Evolutionary conservation across 2,329 filamentous ascomycete species (phyloP).

Genomic region (Epichloe hybrida): DNA sequence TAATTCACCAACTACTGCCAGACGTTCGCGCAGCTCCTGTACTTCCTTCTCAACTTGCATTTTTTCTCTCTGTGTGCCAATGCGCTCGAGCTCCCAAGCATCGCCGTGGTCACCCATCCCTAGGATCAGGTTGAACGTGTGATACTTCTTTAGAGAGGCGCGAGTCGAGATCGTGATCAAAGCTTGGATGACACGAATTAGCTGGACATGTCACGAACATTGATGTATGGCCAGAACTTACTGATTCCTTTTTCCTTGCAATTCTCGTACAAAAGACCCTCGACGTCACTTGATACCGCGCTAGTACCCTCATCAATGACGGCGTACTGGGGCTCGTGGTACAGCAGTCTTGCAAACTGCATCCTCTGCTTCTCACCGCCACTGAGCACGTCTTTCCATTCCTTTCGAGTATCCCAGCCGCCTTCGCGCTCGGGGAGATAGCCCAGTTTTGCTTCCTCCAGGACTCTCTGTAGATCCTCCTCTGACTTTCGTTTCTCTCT

Average conservation of each 20-base stretch:
- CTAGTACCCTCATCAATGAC: slow-evolving; percentile 94
- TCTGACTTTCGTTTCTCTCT: slow-evolving; percentile 65
- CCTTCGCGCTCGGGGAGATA: slow-evolving; percentile 88
- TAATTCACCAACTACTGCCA: slow-evolving; percentile 75
- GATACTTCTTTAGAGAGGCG: slow-evolving; percentile 88
- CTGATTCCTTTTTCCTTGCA: slow-evolving; percentile 90
- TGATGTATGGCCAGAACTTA: slow-evolving; percentile 32
- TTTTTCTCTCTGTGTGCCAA: slow-evolving; percentile 87
- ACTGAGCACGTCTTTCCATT: slow-evolving; percentile 97
- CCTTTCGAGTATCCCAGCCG: slow-evolving; percentile 91
- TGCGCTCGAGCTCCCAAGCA: slow-evolving; percentile 85
- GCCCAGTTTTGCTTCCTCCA: slow-evolving; percentile 74
- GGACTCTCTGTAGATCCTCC: slow-evolving; percentile 58
- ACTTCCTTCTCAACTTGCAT: slow-evolving; percentile 86
- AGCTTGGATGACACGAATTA: slow-evolving; percentile 32
- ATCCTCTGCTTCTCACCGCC: slow-evolving; percentile 96
- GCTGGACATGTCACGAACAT: background rate
- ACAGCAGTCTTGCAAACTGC: slow-evolving; percentile 77
- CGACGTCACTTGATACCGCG: slow-evolving; percentile 86
- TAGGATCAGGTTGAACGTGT: slow-evolving; percentile 79
- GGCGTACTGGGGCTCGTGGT: slow-evolving; percentile 89
- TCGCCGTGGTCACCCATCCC: slow-evolving; percentile 70
- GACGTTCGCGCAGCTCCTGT: slow-evolving; percentile 63
- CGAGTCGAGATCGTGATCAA: slow-evolving; percentile 93
- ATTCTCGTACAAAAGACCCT: slow-evolving; percentile 82